Percentiles rank a stretch among this genome's conserved stretches.
These are phyloP conservation scores for Apophysomyces variabilis DNA, from an alignment of 371 early-diverging fungal genomes.

Conservation along the genomic window DNA sequence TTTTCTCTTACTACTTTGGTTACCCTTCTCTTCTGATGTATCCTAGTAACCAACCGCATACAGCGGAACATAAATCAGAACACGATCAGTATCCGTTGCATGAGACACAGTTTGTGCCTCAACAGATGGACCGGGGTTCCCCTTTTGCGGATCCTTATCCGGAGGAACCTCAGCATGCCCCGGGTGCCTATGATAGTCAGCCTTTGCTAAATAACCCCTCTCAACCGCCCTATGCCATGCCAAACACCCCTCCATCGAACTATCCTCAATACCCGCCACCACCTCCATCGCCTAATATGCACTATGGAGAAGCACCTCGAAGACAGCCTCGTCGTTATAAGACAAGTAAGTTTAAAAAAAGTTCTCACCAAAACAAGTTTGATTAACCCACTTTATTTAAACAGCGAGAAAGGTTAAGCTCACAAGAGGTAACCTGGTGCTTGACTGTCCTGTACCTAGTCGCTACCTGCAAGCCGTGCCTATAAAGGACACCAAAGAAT, in stretches of 20 bases:
- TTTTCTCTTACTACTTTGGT: not conserved
- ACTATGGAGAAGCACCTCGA: slow-evolving; percentile 55
- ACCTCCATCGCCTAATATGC: slow-evolving; percentile 32
- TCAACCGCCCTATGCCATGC: slow-evolving; percentile 18
- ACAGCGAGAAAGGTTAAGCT: slow-evolving; percentile 65
- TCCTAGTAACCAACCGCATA: slow-evolving; percentile 23
- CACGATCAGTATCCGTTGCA: slow-evolving; percentile 50
- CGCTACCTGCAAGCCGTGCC: slow-evolving; percentile 64
- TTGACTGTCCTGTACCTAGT: slow-evolving; percentile 80
- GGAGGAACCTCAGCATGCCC: slow-evolving; percentile 20
- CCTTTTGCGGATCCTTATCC: slow-evolving; percentile 49
- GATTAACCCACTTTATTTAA: not conserved
- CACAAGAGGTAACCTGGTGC: slow-evolving; percentile 75
- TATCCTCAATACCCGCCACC: slow-evolving; percentile 19
- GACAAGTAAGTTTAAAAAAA: slow-evolving; percentile 50
- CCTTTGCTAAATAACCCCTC: slow-evolving; percentile 31
- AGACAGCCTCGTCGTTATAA: slow-evolving; percentile 68
- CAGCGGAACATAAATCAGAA: slow-evolving; percentile 23
- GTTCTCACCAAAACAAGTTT: not conserved
- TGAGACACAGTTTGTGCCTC: slow-evolving; percentile 46
- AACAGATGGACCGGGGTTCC: slow-evolving; percentile 33
- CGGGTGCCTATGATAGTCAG: slow-evolving; percentile 26
- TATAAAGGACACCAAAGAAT: slow-evolving; percentile 67
- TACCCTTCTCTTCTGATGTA: slow-evolving; percentile 19
- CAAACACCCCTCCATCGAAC: slow-evolving; percentile 17